phyloP scores from a whole-genome alignment of 768 basidiomycete genomes.

The Dacryopinax primogenitus region DNA sequence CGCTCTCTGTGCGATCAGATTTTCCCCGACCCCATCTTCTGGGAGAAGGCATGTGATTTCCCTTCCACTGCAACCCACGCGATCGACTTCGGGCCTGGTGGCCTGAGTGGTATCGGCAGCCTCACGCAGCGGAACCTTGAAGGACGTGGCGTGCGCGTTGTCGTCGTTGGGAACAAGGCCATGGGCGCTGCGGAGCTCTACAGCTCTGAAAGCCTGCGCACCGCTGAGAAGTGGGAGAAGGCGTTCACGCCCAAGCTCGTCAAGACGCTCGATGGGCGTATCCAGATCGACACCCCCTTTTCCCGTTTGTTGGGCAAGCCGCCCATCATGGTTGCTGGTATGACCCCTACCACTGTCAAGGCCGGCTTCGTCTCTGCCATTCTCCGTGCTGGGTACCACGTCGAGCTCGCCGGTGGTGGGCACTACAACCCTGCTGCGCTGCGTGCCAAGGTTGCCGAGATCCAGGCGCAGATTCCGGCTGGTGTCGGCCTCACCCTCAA shows the following conservation, averaged over 20 bases:
- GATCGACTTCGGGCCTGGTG: slow-evolving; percentile 93
- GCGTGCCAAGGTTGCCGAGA: slow-evolving; percentile 83
- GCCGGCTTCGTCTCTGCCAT: slow-evolving; percentile 89
- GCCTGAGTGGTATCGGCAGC: slow-evolving; percentile 81
- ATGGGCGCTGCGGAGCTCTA: slow-evolving; percentile 83
- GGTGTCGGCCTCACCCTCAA: slow-evolving; percentile 92
- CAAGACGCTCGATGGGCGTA: slow-evolving; percentile 81
- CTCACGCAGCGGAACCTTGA: slow-evolving; percentile 83
- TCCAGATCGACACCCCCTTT: slow-evolving; percentile 92
- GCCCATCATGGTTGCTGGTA: slow-evolving; percentile 98
- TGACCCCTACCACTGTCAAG: slow-evolving; percentile 96
- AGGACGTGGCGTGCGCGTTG: slow-evolving; percentile 81
- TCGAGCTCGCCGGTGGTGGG: slow-evolving; percentile 94
- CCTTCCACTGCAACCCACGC: slow-evolving; percentile 85
- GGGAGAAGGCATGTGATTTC: slow-evolving; percentile 82
- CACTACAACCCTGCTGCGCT: slow-evolving; percentile 89
- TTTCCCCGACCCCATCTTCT: slow-evolving; percentile 83
- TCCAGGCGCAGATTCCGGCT: slow-evolving; percentile 67
- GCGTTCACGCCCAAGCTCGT: slow-evolving; percentile 74
- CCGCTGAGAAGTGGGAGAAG: slow-evolving; percentile 85
- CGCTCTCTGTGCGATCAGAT: slow-evolving; percentile 86
- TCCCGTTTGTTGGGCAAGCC: slow-evolving; percentile 92
- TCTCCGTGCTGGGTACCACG: slow-evolving; percentile 84
- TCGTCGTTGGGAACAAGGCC: slow-evolving; percentile 81
- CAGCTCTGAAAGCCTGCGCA: slow-evolving; percentile 46